Evolutionary conservation across 106 monocot species (phyloP), one percentile per base, ranked within the genome.

Genomic region (Chionographis japonica): DNA sequence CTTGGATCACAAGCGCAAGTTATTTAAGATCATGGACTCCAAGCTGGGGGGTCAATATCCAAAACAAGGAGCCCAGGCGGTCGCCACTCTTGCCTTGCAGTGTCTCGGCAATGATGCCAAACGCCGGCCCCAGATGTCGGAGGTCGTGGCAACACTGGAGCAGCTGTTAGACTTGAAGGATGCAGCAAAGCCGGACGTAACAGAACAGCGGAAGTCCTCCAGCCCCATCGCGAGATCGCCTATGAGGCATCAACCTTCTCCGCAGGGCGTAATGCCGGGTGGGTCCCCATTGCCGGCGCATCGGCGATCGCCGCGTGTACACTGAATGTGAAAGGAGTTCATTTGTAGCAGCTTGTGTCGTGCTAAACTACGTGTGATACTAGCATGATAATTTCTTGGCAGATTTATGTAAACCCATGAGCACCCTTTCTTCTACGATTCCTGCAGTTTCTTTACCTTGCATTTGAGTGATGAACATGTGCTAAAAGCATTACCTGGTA

Each of bases 21-120:
- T 92, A 0, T 87, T 63, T 58, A 77, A 86, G 11, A 71, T 97
- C 53, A 97, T 97, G 89, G 95, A 97, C 67, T 17, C 84, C 3
- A 84, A 68, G 56, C 62, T 97, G 56, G 86, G 83, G 65, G 89
- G 86, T 1, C 89, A 92, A 16, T 97, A 97, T 52, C 80, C 92
- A 0, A 89, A 89, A 63, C 89, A 89, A 62, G 88, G 80, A 10
- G 86, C 92, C 3, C 61, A 83, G 7, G 58, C 62, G 4, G 74
- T 97, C 12, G 86, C 92, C 8, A 70, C 50, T 15, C 70, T 97
- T 6, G 95, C 86, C 3, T 63, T 75, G 54, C 73, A 78, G 64
- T 97, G 95, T 73, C 63, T 89, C 13, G 53, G 52, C 58, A 72
- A 49, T 10, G 86, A 92, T 11, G 65, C 92, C 15, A 97, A 87